A percentile compares a stretch with the other conserved stretches of the same genome.
These are phyloP conservation scores for Durotheca rogersii DNA, from an alignment of 495 filamentous ascomycete genomes.

Conservation along the genomic window DNA sequence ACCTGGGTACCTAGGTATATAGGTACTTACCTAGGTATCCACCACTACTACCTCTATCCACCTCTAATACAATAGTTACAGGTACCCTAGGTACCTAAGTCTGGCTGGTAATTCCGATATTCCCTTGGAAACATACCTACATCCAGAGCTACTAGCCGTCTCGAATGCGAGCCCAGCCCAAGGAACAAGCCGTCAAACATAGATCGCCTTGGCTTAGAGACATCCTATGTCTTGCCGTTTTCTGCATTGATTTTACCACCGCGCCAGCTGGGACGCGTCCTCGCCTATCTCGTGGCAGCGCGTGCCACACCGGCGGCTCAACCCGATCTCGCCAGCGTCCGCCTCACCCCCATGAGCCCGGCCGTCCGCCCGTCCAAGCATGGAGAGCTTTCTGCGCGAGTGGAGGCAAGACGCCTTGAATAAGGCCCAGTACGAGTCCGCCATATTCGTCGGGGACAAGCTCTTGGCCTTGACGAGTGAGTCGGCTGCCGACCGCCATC, in stretches of 20 bases:
- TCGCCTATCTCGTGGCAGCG: not conserved
- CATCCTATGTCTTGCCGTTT: not conserved
- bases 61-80: too few relatives aligned
- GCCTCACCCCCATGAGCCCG: not conserved
- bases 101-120: too few relatives aligned
- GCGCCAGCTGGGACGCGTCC: constrained; percentile 9
- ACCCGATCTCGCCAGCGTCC: not conserved
- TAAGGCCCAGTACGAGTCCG: constrained; percentile 91
- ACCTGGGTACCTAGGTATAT: too few relatives aligned
- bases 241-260: not conserved
- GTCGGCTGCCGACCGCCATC: constrained; percentile 26
- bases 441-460: constrained; percentile 96
- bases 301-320: constrained; percentile 1
- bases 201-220: too few relatives aligned
- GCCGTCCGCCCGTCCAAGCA: constrained; percentile 40
- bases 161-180: too few relatives aligned
- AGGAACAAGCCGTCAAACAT: too few relatives aligned
- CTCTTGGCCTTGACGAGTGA: constrained; percentile 87
- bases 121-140: too few relatives aligned
- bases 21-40: too few relatives aligned
- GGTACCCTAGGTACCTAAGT: too few relatives aligned
- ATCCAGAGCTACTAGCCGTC: too few relatives aligned
- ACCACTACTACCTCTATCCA: too few relatives aligned
- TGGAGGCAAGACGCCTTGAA: constrained; percentile 93
- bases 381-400: constrained; percentile 88